Evolutionary conservation across 2,329 filamentous ascomycete species (phyloP).

Genomic region (Penicillium sp.): DNA sequence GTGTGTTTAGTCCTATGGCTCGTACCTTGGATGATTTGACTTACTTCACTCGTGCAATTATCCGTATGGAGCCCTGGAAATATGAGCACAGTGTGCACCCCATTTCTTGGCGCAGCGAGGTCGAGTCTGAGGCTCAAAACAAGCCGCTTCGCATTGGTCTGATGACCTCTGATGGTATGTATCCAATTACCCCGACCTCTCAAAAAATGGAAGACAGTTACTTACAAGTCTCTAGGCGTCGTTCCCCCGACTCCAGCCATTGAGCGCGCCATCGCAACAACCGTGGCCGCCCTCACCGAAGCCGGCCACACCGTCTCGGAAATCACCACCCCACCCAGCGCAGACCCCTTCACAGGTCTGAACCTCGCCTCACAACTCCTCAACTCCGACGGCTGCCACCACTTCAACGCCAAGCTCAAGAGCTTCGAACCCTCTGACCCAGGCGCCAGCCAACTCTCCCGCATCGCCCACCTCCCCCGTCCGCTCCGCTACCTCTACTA

Average conservation of each 20-base stretch:
- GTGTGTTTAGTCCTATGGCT: slow-evolving; percentile 87
- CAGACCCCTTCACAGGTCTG: slow-evolving; percentile 68
- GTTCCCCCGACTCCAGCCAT: slow-evolving; percentile 83
- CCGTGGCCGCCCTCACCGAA: slow-evolving; percentile 57
- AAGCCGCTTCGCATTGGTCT: slow-evolving; percentile 66
- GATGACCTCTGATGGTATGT: slow-evolving; percentile 59
- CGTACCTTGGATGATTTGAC: slow-evolving; percentile 70
- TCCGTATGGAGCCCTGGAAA: slow-evolving; percentile 76
- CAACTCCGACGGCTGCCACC: slow-evolving; percentile 73
- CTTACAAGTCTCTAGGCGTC: slow-evolving; percentile 46
- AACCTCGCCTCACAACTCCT: slow-evolving; percentile 69
- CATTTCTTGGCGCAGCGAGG: slow-evolving; percentile 62
- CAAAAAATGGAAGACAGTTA: too few relatives aligned
- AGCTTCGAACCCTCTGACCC: slow-evolving; percentile 70
- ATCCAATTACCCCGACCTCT: background rate
- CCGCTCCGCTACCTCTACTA: slow-evolving; percentile 78
- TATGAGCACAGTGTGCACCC: slow-evolving; percentile 82
- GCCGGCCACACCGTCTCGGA: slow-evolving; percentile 68
- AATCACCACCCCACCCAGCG: slow-evolving; percentile 59
- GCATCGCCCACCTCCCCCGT: slow-evolving; percentile 63
- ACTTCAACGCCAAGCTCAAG: slow-evolving; percentile 67
- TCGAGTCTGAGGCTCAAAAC: slow-evolving; percentile 51
- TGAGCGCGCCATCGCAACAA: slow-evolving; percentile 61
- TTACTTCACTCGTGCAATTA: slow-evolving; percentile 71
- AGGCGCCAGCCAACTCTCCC: slow-evolving; percentile 65